phyloP scores from a whole-genome alignment of 768 basidiomycete genomes.

The Naganishia friedmannii region DNA sequence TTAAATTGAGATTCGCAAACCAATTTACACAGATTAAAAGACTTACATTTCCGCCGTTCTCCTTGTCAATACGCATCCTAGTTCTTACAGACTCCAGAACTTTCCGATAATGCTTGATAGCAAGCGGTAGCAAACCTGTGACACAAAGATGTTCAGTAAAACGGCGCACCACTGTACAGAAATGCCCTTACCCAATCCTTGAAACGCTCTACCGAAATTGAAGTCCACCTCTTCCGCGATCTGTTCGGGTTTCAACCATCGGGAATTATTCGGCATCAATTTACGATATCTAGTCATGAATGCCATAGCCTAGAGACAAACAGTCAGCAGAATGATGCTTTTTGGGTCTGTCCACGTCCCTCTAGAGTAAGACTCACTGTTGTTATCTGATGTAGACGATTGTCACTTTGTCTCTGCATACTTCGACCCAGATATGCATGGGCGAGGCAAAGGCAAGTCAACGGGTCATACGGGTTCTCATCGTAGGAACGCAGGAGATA shows the following conservation, averaged over 20 bases:
- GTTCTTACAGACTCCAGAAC: slow-evolving; percentile 66
- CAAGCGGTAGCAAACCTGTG: slow-evolving; percentile 74
- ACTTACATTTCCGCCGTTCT: slow-evolving; percentile 50
- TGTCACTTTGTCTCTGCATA: slow-evolving; percentile 91
- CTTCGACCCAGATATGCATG: slow-evolving; percentile 83
- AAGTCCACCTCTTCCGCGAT: slow-evolving; percentile 77
- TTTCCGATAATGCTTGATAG: slow-evolving; percentile 76
- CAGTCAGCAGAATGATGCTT: background rate
- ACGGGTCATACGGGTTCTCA: slow-evolving; percentile 74
- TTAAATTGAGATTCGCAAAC: background rate
- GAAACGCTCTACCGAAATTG: slow-evolving; percentile 88
- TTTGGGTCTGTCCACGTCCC: background rate
- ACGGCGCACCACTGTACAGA: background rate
- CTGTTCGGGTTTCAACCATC: slow-evolving; percentile 44
- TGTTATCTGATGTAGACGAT: slow-evolving; percentile 80
- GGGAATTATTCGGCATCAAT: slow-evolving; percentile 51
- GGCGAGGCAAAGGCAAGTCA: slow-evolving; percentile 77
- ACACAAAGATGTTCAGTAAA: background rate
- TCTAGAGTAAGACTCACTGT: slow-evolving; percentile 56
- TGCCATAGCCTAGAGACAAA: slow-evolving; percentile 65
- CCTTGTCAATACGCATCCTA: slow-evolving; percentile 42
- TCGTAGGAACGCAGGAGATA: slow-evolving; percentile 87
- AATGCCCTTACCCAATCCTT: slow-evolving; percentile 70
- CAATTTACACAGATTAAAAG: background rate
- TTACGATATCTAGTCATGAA: slow-evolving; percentile 77